Percentiles rank a stretch among this genome's conserved stretches.
Evolutionary conservation across 2,329 filamentous ascomycete species (phyloP).

Genomic region (Talaromyces piceae): DNA sequence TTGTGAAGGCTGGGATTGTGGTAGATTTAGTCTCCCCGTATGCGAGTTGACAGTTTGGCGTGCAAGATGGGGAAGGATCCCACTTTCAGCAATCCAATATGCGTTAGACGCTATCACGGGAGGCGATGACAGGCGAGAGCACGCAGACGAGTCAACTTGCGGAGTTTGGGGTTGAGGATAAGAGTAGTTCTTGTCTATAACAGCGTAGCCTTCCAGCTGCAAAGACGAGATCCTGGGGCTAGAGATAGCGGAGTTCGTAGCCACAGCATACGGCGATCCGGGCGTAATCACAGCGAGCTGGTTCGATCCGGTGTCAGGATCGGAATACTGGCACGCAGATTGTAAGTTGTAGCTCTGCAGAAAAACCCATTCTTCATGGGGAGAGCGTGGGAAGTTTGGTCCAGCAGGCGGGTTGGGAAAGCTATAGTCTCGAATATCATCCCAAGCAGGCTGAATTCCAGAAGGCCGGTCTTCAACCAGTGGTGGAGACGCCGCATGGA

Average conservation of each 20-base stretch:
- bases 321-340: not conserved
- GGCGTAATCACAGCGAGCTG: not conserved
- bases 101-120: not conserved
- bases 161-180: not conserved
- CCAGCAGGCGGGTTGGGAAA: not conserved
- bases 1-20: not conserved
- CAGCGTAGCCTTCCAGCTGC: not conserved
- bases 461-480: not conserved
- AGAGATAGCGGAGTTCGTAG: not conserved
- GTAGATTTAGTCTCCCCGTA: not conserved
- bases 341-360: not conserved
- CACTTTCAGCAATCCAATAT: not conserved
- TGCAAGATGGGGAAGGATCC: not conserved
- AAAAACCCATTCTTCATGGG: not conserved
- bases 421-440: not conserved
- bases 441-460: not conserved
- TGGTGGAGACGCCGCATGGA: conserved; percentile 6
- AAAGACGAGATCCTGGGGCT: not conserved
- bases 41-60: not conserved
- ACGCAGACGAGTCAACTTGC: not conserved
- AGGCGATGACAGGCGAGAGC: not conserved
- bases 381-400: not conserved
- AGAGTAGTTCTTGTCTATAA: not conserved
- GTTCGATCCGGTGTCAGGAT: not conserved
- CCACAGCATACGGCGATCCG: not conserved